Evolutionary conservation across 805 yeast species (phyloP), one percentile per base, ranked within the genome.

Genomic region (Novakomyces olei): DNA sequence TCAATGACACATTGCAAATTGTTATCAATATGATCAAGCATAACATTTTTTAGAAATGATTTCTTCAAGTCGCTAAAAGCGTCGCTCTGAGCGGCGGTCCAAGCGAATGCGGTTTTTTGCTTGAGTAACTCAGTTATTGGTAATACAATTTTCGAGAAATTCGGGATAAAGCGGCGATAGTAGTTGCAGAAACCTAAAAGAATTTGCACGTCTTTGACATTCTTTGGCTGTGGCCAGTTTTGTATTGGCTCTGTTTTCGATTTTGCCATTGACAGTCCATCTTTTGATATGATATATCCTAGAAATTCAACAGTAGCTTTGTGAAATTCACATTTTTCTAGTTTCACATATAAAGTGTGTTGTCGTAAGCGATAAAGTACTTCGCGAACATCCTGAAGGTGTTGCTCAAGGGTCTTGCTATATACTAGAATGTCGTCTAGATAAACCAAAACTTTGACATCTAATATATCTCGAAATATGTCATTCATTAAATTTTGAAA

Each of bases 391-490:
- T 28, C n/a, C 26, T 28, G n/a, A 5, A 12, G 15, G 31, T 35
- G 38, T 9, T 32, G 33, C 25, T 34, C 19, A 5, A 10, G 12
- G 4, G 36, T 12, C 12, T 24, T n/a, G 28, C 30, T 18, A 15
- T 30, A 40, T 2, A 41, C 30, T 2, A 42, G 10, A 20, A 42
- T 38, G 14, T 41, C 45, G 27, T 41, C 46, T 6, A 42, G 12
- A 23, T 41, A 42, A 10, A 41, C 45, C 7, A 41, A 19, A 1
- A 37, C 36, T 17, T 28, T 35, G n/a, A n/a, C n/a, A 1, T 26
- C 26, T 1, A 41, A 23, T 10, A 24, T 17, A 30, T 36, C 36
- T 30, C 39, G 5, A 9, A 34, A 23, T 8, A 34, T n/a, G 25
- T 15, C 20, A n/a, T 34, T 27, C 36, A 34, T 34, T 7, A 34